phyloP scores from a whole-genome alignment of 2,329 filamentous ascomycete genomes.

The Verticillium dahliae region DNA sequence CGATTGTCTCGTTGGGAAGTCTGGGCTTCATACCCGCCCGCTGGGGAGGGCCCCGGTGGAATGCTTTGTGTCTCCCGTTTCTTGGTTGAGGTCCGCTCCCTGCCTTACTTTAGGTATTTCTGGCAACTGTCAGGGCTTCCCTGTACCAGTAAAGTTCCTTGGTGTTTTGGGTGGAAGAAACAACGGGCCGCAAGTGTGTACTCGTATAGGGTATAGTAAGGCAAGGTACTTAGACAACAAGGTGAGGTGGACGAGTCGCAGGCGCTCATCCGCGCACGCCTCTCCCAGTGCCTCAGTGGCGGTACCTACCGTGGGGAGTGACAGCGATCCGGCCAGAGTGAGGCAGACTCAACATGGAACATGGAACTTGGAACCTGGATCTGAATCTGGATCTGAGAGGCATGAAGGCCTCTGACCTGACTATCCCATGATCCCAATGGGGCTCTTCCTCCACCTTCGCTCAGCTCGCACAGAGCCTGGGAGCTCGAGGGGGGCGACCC shows the following conservation, averaged over 20 bases:
- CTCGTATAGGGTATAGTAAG: too few relatives aligned
- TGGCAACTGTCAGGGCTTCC: background rate
- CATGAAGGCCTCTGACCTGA: background rate
- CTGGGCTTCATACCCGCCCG: background rate
- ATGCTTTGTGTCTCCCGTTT: background rate
- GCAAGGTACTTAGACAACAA: too few relatives aligned
- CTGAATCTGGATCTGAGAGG: background rate
- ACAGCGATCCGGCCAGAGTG: background rate
- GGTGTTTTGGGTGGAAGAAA: background rate
- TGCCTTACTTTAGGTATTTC: background rate
- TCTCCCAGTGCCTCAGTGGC: background rate
- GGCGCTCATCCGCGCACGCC: background rate
- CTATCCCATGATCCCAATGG: background rate
- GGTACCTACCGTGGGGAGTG: background rate
- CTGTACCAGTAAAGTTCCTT: background rate
- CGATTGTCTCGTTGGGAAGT: background rate
- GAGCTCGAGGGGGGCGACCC: background rate
- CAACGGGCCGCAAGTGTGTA: background rate
- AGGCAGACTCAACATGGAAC: background rate
- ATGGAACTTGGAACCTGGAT: background rate
- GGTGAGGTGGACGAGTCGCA: background rate
- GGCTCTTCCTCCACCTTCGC: background rate
- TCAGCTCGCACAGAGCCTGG: background rate
- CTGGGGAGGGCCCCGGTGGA: background rate
- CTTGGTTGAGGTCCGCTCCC: background rate